Evolutionary conservation across 257 asterid genomes (phyloP).

Genomic region (Scutellaria barbata): DNA sequence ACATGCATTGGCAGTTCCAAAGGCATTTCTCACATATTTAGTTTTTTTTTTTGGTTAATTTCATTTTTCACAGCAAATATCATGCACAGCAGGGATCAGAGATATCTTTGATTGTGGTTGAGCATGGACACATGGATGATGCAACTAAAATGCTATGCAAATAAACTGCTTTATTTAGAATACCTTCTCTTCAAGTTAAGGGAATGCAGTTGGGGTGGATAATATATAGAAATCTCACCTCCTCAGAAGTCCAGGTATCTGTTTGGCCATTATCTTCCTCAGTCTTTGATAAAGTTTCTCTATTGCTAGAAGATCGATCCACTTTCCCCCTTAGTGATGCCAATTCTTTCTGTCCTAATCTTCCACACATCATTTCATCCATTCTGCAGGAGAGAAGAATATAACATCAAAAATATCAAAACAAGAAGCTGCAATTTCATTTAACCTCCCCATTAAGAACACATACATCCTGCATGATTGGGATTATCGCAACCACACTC

Average conservation of each 20-base stretch:
- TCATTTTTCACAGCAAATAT: constrained; percentile 9
- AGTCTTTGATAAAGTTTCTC: constrained; percentile 50
- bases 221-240: constrained; percentile 50
- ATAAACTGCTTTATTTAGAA: constrained; percentile 17
- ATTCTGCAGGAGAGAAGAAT: constrained; percentile 59
- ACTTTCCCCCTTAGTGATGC: constrained; percentile 57
- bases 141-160: constrained; percentile 11
- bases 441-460: background rate
- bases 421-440: constrained; percentile 14
- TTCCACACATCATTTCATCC: constrained; percentile 94
- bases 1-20: background rate
- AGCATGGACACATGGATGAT: constrained; percentile 19
- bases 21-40: constrained; percentile 9
- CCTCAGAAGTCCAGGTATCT: constrained; percentile 57
- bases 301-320: constrained; percentile 51
- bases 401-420: constrained; percentile 29
- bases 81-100: constrained; percentile 20
- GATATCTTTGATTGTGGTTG: constrained; percentile 16
- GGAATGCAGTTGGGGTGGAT: constrained; percentile 26
- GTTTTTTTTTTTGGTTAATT: constrained; percentile 12
- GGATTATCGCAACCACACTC: constrained; percentile 3
- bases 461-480: background rate
- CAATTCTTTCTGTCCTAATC: constrained; percentile 71
- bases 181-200: constrained; percentile 14
- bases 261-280: constrained; percentile 46